phyloP scores from a whole-genome alignment of 1,284 basidiomycete species.

The Rhizopogon parksii region DNA sequence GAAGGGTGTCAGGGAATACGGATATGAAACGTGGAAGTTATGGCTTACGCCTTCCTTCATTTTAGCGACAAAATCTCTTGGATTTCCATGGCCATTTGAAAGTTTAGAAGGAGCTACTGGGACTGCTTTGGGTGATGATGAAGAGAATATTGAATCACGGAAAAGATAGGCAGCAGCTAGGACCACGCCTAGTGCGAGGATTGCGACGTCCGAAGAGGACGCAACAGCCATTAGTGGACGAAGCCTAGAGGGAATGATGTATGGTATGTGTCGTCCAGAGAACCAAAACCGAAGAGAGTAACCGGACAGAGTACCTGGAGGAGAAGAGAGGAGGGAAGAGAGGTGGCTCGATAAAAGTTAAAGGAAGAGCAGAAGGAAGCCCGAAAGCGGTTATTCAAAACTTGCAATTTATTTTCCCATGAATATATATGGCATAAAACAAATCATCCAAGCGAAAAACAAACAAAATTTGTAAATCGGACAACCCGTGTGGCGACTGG shows the following conservation, averaged over 20 bases:
- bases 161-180: slow-evolving; percentile 74
- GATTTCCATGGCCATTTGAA: slow-evolving; percentile 66
- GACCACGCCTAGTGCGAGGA: slow-evolving; percentile 63
- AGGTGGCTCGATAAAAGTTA: slow-evolving; percentile 6
- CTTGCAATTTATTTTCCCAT: too few relatives aligned
- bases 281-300: background rate
- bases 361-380: slow-evolving; percentile 13
- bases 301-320: background rate
- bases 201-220: slow-evolving; percentile 56
- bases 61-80: slow-evolving; percentile 83
- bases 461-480: too few relatives aligned
- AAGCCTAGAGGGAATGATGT: background rate
- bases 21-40: background rate
- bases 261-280: background rate
- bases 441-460: too few relatives aligned
- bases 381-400: background rate
- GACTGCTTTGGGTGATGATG: slow-evolving; percentile 51
- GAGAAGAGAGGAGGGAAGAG: background rate
- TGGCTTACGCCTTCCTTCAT: slow-evolving; percentile 81
- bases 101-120: slow-evolving; percentile 40
- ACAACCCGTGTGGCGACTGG: too few relatives aligned
- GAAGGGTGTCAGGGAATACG: slow-evolving; percentile 6
- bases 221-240: slow-evolving; percentile 26
- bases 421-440: too few relatives aligned
- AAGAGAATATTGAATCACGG: slow-evolving; percentile 65